These are phyloP conservation scores for Ogataea neopini DNA, from an alignment of 805 yeast species.

Conservation along the genomic window DNA sequence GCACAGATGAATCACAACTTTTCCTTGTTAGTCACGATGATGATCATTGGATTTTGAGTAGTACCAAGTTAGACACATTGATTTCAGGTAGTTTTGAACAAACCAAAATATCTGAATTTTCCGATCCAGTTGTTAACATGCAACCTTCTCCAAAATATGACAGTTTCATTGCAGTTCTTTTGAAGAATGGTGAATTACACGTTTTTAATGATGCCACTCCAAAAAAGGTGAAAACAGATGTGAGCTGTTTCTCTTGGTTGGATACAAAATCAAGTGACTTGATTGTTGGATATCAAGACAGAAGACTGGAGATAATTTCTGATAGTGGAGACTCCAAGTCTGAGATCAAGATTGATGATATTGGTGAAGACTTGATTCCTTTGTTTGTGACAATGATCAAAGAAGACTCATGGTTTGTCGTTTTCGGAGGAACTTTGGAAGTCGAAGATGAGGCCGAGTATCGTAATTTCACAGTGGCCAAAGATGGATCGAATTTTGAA, in stretches of 20 bases:
- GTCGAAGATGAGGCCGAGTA: constrained; percentile 17
- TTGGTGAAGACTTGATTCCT: constrained; percentile 12
- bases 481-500: constrained; percentile 5
- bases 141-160: constrained; percentile 6
- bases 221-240: constrained; percentile 5
- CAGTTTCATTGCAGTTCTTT: constrained; percentile 11
- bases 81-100: constrained; percentile 1
- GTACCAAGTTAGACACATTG: constrained; percentile 4
- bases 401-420: constrained; percentile 12
- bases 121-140: constrained; percentile 4
- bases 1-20: constrained; percentile 23
- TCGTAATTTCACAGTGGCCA: constrained; percentile 14
- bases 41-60: constrained; percentile 7
- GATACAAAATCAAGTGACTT: constrained; percentile 2
- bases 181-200: constrained; percentile 14
- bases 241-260: constrained; percentile 15
- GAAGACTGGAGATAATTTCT: constrained; percentile 12
- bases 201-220: constrained; percentile 4
- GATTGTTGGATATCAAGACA: constrained; percentile 6
- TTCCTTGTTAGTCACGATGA: constrained; percentile 17
- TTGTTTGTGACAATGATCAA: constrained; percentile 12
- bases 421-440: constrained; percentile 17
- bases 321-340: background rate
- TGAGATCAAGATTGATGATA: constrained; percentile 10
- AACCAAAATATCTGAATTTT: background rate